Evolutionary conservation across 1,284 basidiomycete genomes (phyloP).

Genomic region (Hymenochaete sp.): DNA sequence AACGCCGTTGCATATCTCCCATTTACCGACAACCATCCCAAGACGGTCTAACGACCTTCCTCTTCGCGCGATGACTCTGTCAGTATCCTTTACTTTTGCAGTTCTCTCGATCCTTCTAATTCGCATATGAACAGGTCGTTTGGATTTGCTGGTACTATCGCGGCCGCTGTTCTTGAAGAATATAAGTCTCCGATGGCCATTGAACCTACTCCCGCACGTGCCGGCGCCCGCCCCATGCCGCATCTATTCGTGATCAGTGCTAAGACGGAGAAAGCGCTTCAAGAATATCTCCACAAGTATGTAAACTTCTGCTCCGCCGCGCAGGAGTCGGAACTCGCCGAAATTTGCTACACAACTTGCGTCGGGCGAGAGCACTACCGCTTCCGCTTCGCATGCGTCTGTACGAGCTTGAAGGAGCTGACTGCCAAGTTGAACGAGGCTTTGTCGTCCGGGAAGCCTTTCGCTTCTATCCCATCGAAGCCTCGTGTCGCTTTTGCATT

Average conservation of each 20-base stretch:
- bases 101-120: neutral
- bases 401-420: constrained; percentile 26
- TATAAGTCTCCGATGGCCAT: constrained; percentile 7
- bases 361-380: constrained; percentile 31
- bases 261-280: constrained; percentile 27
- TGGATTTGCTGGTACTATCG: constrained; percentile 31
- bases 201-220: neutral
- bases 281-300: constrained; percentile 26
- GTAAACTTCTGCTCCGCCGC: constrained; percentile 26
- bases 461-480: constrained; percentile 11
- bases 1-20: constrained; percentile 23
- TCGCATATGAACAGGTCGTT: constrained; percentile 26
- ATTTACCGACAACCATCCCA: constrained; percentile 2
- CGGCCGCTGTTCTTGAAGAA: constrained; percentile 29
- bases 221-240: constrained; percentile 12
- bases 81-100: constrained; percentile 10
- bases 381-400: constrained; percentile 28
- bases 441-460: constrained; percentile 10
- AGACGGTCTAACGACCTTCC: constrained; percentile 1
- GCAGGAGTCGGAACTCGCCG: constrained; percentile 23
- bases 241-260: constrained; percentile 29
- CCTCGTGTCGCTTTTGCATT: constrained; percentile 27
- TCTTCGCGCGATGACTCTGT: constrained; percentile 27
- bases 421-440: constrained; percentile 25
- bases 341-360: constrained; percentile 30